Percentiles rank a stretch among this genome's conserved stretches.
Evolutionary conservation across 2,329 filamentous ascomycete genomes (phyloP).

Genomic region (Rhynchosporium agropyri): DNA sequence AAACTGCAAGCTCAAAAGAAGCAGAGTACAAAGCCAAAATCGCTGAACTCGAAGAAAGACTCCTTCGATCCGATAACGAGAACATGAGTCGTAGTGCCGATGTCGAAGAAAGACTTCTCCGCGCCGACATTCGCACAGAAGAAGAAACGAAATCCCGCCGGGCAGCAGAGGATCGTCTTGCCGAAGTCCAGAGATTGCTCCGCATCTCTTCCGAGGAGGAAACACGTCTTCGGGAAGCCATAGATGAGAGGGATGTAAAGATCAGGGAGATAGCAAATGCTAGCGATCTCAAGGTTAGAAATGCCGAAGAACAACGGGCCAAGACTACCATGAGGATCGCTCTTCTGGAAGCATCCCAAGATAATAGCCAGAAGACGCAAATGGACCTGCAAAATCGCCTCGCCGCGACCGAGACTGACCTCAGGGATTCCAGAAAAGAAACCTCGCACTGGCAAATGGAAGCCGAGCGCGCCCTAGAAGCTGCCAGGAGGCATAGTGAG

Average conservation of each 20-base stretch:
- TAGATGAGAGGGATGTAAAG: slow-evolving; percentile 69
- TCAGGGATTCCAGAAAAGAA: slow-evolving; percentile 59
- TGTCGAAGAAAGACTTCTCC: slow-evolving; percentile 68
- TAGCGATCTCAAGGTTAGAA: slow-evolving; percentile 66
- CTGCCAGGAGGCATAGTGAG: slow-evolving; percentile 64
- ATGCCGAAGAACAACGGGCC: slow-evolving; percentile 57
- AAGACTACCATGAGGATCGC: slow-evolving; percentile 63
- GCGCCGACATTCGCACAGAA: slow-evolving; percentile 62
- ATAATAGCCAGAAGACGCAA: slow-evolving; percentile 56
- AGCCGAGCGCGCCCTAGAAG: slow-evolving; percentile 61
- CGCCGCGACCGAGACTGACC: slow-evolving; percentile 56
- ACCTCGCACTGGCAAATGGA: slow-evolving; percentile 63
- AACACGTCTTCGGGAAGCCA: slow-evolving; percentile 63
- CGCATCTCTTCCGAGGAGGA: slow-evolving; percentile 74
- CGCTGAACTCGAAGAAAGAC: slow-evolving; percentile 64
- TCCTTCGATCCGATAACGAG: slow-evolving; percentile 58
- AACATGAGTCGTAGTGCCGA: slow-evolving; percentile 53
- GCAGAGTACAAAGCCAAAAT: slow-evolving; percentile 43
- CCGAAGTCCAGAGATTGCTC: slow-evolving; percentile 71
- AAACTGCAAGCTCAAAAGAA: slow-evolving; percentile 31
- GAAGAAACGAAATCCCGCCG: slow-evolving; percentile 65
- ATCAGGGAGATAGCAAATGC: slow-evolving; percentile 70
- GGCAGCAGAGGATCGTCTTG: slow-evolving; percentile 70
- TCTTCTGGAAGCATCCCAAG: slow-evolving; percentile 69
- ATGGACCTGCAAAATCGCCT: slow-evolving; percentile 59